These are phyloP conservation scores for Termitomyces sp. DNA, from an alignment of 768 basidiomycete genomes.

Conservation along the genomic window DNA sequence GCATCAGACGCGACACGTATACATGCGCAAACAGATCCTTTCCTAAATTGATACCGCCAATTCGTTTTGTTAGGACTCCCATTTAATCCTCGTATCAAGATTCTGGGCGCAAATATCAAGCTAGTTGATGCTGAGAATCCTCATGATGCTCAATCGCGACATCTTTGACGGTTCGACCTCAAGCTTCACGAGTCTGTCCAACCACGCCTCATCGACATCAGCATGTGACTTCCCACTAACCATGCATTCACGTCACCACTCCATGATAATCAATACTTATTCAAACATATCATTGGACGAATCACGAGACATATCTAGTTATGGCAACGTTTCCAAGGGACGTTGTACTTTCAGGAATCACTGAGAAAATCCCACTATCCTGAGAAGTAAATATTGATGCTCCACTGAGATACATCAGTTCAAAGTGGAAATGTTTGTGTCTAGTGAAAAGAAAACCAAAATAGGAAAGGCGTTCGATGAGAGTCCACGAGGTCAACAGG, in stretches of 20 bases:
- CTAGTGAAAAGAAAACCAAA: neutral
- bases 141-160: no score
- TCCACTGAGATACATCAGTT: neutral
- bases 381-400: neutral
- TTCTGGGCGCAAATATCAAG: no score
- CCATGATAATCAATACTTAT: no score
- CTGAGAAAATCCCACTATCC: neutral
- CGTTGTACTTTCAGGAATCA: neutral
- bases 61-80: no score
- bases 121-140: no score
- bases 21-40: neutral
- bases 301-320: neutral
- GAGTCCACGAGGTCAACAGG: neutral
- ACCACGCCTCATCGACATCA: no score
- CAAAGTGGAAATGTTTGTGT: neutral
- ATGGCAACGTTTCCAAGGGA: no score
- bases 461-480: neutral
- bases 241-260: neutral
- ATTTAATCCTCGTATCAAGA: no score
- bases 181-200: no score
- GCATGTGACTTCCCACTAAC: neutral
- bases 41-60: no score
- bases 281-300: neutral
- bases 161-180: no score
- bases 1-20: conserved; percentile 5